Evolutionary conservation across 192 early-diverging fungal genomes (phyloP).

Genomic region (Mortierella antarctica): DNA sequence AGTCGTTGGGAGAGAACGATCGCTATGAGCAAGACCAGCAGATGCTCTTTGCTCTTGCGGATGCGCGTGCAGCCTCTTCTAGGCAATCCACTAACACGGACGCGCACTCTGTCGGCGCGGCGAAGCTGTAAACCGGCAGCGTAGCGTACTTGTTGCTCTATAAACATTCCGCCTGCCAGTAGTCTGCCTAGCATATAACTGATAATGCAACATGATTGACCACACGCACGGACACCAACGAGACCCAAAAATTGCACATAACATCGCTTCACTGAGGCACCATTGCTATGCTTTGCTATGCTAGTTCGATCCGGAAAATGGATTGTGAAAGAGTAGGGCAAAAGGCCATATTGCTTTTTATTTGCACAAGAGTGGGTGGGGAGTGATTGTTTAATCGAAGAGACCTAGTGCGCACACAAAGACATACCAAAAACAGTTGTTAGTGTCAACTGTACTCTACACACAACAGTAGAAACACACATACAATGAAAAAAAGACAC

Average conservation of each 20-base stretch:
- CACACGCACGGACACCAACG: too few species aligned
- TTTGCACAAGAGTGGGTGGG: constrained; percentile 17
- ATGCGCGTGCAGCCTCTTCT: constrained; percentile 17
- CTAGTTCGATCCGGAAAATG: neutral
- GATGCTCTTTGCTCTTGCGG: constrained; percentile 41
- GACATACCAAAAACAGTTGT: constrained; percentile 4
- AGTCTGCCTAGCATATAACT: too few species aligned
- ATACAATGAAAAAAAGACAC: constrained; percentile 1
- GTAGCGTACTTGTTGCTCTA: neutral
- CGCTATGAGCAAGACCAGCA: constrained; percentile 37
- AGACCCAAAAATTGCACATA: too few species aligned
- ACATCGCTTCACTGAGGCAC: too few species aligned
- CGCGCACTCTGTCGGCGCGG: constrained; percentile 15
- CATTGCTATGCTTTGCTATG: neutral
- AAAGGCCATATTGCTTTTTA: constrained; percentile 8
- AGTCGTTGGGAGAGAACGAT: constrained; percentile 30
- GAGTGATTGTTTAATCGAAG: constrained; percentile 62
- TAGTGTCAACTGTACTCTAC: neutral
- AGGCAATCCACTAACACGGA: neutral
- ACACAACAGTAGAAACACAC: neutral
- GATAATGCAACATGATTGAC: too few species aligned
- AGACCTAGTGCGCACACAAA: constrained; percentile 51
- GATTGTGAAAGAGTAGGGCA: constrained; percentile 3
- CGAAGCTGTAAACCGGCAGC: constrained; percentile 20
- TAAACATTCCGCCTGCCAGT: too few species aligned